These are phyloP conservation scores for Paramicrosporidium saccamoebae DNA, from an alignment of 371 early-diverging fungal genomes.

Conservation along the genomic window DNA sequence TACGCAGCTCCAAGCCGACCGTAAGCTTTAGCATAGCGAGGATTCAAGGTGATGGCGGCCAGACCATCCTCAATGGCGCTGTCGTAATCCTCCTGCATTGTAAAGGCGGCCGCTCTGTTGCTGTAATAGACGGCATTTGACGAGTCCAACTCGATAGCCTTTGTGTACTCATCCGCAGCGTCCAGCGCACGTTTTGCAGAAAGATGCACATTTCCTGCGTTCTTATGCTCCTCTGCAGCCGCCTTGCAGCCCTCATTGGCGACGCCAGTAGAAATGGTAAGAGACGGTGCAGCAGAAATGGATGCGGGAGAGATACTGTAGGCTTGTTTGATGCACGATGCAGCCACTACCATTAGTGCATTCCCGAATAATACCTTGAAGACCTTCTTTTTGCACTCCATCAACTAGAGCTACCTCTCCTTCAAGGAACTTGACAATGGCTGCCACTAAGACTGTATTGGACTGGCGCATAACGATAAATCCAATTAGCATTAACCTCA, in stretches of 20 bases:
- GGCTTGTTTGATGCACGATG: no score
- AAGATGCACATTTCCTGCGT: conserved; percentile 11
- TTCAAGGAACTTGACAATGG: no score
- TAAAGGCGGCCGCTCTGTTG: conserved; percentile 87
- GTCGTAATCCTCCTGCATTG: conserved; percentile 45
- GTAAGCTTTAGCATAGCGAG: conserved; percentile 63
- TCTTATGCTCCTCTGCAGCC: conserved; percentile 55
- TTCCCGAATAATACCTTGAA: no score
- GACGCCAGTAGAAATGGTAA: conserved; percentile 2
- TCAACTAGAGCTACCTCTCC: no score
- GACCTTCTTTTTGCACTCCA: no score
- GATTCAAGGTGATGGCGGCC: conserved; percentile 44
- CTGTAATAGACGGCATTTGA: conserved; percentile 68
- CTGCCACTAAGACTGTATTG: no score
- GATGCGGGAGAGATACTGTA: conserved; percentile 2
- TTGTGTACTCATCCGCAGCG: conserved; percentile 53
- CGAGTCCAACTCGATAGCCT: conserved; percentile 49
- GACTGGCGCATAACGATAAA: no score
- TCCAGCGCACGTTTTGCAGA: conserved; percentile 35
- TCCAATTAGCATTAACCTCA: no score
- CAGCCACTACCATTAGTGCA: no score
- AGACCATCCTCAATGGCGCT: conserved; percentile 57
- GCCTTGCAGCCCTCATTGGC: conserved; percentile 18
- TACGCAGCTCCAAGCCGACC: conserved; percentile 60
- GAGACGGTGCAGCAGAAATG: conserved; percentile 1